Base-by-base conservation (phyloP, 169 alveolate genomes). In the Gregarina niphandrodes region DNA sequence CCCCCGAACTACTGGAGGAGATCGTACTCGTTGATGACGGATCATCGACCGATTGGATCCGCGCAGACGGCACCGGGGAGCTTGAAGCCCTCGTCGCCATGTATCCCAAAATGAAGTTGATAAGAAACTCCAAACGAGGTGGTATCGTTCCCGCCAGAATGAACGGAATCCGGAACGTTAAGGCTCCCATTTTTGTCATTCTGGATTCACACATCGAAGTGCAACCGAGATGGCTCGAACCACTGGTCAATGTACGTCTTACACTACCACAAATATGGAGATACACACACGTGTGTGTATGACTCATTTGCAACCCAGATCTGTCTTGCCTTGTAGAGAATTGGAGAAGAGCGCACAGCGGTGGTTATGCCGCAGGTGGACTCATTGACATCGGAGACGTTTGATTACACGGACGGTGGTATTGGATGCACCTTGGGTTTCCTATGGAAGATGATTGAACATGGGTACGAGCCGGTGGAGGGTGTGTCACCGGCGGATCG, bases 111-210 rank as follows among this genome's bases (percentile, higher is more conserved):
- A 61, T 54, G 31, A 48, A 57, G 19, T 29, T 54, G 30, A 35
- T 61, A 19, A 45, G 71, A 15, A 53, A 53, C 31, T 41, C 53
- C 5, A 38, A 35, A 40, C 50, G 71, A 1, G 42, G 48, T 4
- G 73, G 74, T n/a, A 57, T 64, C 34, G 74, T 64, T 6, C 67
- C 58, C 16, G 68, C 74, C 6, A 61, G 74, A 4, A 35, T 64
- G 50, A 54, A 45, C 16, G 74, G 70, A 3, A 57, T 64, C 1
- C 38, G 46, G 7, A 61, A 47, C 12, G 37, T 49, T 6, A 21
- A 20, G 11, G 60, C 74, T 6, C 46, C 55, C 1, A 32, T 47
- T n/a, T 64, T 64, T 35, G 70, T 57, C 2, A 60, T 64, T 1
- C 44, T 64, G 7, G 74, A 64, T 31, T 52, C 66, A 37, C 74